These are phyloP conservation scores for Eremochloa ophiuroides DNA, from an alignment of 176 grass and related monocot species.

Conservation along the genomic window DNA sequence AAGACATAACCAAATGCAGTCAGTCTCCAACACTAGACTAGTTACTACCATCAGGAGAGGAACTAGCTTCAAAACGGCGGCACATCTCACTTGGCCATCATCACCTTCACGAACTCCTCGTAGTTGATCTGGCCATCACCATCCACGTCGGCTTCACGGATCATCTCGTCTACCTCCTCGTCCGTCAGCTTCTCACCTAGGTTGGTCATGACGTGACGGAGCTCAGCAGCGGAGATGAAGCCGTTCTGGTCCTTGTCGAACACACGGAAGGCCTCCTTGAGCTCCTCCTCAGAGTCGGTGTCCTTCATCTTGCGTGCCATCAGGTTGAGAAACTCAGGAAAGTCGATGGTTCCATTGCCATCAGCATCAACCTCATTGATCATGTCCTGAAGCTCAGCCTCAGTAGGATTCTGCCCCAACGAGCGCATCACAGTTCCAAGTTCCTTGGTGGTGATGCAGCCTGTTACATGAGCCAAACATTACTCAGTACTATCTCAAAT, in stretches of 20 bases:
- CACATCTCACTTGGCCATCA: slow-evolving; percentile 47
- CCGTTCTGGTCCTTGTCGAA: slow-evolving; percentile 52
- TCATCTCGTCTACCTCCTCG: slow-evolving; percentile 44
- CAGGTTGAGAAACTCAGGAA: slow-evolving; percentile 43
- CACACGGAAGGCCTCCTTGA: slow-evolving; percentile 47
- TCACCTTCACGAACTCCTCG: slow-evolving; percentile 51
- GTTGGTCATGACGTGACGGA: slow-evolving; percentile 57
- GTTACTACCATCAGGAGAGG: slow-evolving; percentile 33
- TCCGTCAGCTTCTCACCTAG: slow-evolving; percentile 52
- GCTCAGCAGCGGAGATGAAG: slow-evolving; percentile 42
- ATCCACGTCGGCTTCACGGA: slow-evolving; percentile 31
- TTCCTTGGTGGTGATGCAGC: slow-evolving; percentile 51
- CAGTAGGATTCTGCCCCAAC: slow-evolving; percentile 45
- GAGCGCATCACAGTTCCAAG: slow-evolving; percentile 49
- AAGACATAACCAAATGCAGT: slow-evolving; percentile 30
- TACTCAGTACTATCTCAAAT: neutral
- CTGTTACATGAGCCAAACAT: slow-evolving; percentile 5
- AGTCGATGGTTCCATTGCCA: slow-evolving; percentile 45
- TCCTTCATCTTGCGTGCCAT: slow-evolving; percentile 53
- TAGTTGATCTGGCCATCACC: slow-evolving; percentile 54
- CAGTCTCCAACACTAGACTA: slow-evolving; percentile 41
- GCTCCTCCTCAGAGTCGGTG: slow-evolving; percentile 41
- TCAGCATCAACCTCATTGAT: slow-evolving; percentile 46
- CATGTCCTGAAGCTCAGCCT: slow-evolving; percentile 51
- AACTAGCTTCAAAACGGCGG: slow-evolving; percentile 27